These are phyloP conservation scores for Xylaria sp. DNA, from an alignment of 2,329 filamentous ascomycete species.

Conservation along the genomic window DNA sequence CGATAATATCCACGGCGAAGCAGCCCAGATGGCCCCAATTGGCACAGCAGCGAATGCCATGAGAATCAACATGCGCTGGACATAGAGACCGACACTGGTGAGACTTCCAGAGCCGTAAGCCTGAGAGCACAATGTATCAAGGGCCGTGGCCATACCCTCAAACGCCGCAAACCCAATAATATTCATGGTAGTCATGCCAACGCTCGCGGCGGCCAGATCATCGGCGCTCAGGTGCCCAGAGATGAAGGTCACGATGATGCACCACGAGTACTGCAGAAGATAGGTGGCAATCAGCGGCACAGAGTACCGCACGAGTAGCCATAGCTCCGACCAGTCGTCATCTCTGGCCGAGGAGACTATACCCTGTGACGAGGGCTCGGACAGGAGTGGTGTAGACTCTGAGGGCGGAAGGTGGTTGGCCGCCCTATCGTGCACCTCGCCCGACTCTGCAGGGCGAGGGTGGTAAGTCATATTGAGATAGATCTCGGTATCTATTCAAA, in stretches of 20 bases:
- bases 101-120: constrained; percentile 56
- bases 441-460: neutral
- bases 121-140: constrained; percentile 58
- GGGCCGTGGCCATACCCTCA: constrained; percentile 56
- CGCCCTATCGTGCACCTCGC: neutral
- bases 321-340: constrained; percentile 34
- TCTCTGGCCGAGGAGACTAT: constrained; percentile 12
- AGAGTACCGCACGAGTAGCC: constrained; percentile 47
- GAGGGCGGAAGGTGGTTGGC: constrained; percentile 4
- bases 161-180: constrained; percentile 58
- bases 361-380: constrained; percentile 18
- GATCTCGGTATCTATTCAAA: neutral
- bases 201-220: constrained; percentile 57
- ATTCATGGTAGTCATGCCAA: constrained; percentile 59
- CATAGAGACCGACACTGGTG: constrained; percentile 55
- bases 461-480: neutral
- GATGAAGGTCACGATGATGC: constrained; percentile 56
- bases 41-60: constrained; percentile 55
- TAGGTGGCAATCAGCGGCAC: constrained; percentile 59
- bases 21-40: constrained; percentile 55
- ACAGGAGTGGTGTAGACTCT: constrained; percentile 33
- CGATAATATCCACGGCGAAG: constrained; percentile 52
- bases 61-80: constrained; percentile 58
- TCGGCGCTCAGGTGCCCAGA: constrained; percentile 58
- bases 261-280: constrained; percentile 59